A percentile compares a stretch with the other conserved stretches of the same genome.
Conservation (phyloP, 1,284 basidiomycete species). For the Cryptococcus jaspeensis region DNA sequence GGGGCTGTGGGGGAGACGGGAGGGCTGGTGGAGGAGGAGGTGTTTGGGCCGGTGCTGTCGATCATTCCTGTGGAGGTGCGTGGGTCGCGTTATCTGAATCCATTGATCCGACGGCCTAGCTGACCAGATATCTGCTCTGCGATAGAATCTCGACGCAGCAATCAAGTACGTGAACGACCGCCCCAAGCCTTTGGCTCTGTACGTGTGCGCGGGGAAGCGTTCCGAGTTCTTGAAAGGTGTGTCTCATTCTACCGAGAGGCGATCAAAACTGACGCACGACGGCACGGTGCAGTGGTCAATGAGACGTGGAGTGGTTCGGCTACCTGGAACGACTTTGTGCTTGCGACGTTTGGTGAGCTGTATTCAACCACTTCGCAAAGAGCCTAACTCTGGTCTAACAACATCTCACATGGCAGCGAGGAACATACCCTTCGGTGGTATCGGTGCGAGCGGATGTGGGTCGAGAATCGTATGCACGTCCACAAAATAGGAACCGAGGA, state of each 20-base stretch:
- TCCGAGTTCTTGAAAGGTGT: slow-evolving; percentile 39
- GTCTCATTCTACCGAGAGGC: not conserved
- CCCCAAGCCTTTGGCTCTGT: slow-evolving; percentile 45
- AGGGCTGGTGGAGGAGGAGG: slow-evolving; percentile 68
- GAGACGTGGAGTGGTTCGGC: slow-evolving; percentile 45
- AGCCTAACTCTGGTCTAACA: not conserved
- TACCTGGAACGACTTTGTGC: slow-evolving; percentile 49
- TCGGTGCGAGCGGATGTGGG: slow-evolving; percentile 48
- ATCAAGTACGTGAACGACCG: slow-evolving; percentile 65
- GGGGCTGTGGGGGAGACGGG: slow-evolving; percentile 63
- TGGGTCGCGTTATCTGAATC: slow-evolving; percentile 24
- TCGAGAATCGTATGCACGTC: not conserved
- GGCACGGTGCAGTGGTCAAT: slow-evolving; percentile 27
- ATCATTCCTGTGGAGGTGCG: slow-evolving; percentile 70
- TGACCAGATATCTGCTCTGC: not conserved
- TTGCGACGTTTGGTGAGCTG: slow-evolving; percentile 32
- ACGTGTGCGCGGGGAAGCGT: slow-evolving; percentile 46
- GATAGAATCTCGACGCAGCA: slow-evolving; percentile 64
- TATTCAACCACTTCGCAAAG: not conserved
- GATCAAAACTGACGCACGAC: not conserved
- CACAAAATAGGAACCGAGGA: no score
- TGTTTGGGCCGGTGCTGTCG: slow-evolving; percentile 72
- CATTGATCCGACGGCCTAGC: no score
- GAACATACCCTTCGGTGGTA: slow-evolving; percentile 49
- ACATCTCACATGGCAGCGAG: slow-evolving; percentile 20